Conservation (phyloP, 768 basidiomycete genomes). For the Rossbeevera mucosa region DNA sequence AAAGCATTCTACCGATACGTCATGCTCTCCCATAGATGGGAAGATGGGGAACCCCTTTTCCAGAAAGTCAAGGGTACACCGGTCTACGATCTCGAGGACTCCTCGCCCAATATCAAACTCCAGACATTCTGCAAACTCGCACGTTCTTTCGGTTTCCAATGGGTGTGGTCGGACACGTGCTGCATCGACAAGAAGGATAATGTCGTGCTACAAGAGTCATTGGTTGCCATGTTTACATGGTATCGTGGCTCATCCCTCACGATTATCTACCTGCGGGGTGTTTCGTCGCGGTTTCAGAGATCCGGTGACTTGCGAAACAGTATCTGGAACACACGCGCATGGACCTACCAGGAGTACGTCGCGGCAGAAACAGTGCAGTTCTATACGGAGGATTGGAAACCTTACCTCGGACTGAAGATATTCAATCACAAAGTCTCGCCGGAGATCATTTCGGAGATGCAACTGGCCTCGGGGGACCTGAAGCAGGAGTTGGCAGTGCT, state of each 20-base stretch:
- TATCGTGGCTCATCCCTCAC: not conserved
- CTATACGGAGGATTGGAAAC: not conserved
- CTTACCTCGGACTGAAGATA: not conserved
- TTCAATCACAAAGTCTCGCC: not conserved
- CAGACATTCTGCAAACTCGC: not conserved
- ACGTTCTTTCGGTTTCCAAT: not conserved
- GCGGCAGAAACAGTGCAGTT: not conserved
- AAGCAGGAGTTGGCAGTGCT: not conserved
- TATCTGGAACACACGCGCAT: not conserved
- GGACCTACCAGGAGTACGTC: not conserved
- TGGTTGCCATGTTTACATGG: not conserved
- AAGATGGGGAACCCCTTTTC: not conserved
- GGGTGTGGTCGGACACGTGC: not conserved
- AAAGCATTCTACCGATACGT: not conserved
- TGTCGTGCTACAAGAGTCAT: not conserved
- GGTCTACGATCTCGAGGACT: not conserved
- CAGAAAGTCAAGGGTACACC: not conserved
- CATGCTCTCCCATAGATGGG: not conserved
- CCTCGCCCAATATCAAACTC: not conserved
- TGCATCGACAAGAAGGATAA: not conserved
- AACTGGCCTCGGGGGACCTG: not conserved
- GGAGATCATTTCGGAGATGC: not conserved
- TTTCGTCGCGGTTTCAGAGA: not conserved
- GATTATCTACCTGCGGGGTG: not conserved
- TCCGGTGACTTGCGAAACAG: not conserved